A percentile compares a stretch with the other conserved stretches of the same genome.
Evolutionary conservation across 352 stramenopile species (phyloP).

Genomic region (Pythium myriotylum): DNA sequence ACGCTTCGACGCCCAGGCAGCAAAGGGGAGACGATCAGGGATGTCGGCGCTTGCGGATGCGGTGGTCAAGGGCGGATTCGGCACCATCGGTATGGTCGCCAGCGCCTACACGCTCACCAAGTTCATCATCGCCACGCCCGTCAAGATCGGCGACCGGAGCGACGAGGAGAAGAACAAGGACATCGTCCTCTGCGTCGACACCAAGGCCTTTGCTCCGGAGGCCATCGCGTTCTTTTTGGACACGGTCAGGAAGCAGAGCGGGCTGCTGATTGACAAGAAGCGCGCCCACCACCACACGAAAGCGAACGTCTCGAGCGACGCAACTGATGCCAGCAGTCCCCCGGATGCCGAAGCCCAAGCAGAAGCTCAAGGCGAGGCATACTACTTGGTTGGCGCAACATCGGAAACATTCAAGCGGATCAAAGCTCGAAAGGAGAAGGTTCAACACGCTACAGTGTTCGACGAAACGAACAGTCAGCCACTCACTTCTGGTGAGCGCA

Average conservation of each 20-base stretch:
- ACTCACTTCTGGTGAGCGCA: conserved; percentile 71
- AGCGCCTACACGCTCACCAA: conserved; percentile 80
- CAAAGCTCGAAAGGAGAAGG: conserved; percentile 59
- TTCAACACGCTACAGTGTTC: conserved; percentile 43
- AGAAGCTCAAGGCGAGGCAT: conserved; percentile 28
- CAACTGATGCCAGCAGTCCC: not conserved
- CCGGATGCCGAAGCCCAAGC: not conserved
- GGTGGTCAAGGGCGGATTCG: conserved; percentile 70
- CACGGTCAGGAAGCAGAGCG: conserved; percentile 64
- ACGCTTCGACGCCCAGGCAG: not conserved
- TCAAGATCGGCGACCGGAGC: conserved; percentile 59
- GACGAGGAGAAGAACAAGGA: conserved; percentile 68
- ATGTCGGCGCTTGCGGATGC: conserved; percentile 65
- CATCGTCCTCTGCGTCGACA: conserved; percentile 73
- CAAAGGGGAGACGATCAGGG: not conserved
- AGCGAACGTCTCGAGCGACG: conserved; percentile 3
- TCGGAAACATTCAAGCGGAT: conserved; percentile 57
- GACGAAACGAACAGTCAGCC: conserved; percentile 44
- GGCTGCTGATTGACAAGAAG: conserved; percentile 57
- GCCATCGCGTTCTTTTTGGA: conserved; percentile 72
- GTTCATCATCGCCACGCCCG: conserved; percentile 74
- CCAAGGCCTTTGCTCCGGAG: conserved; percentile 47
- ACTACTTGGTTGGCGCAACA: conserved; percentile 62
- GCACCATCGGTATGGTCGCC: conserved; percentile 68
- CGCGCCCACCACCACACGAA: conserved; percentile 36